Evolutionary conservation across 2,329 filamentous ascomycete species (phyloP), one percentile per base, ranked within the genome.

Genomic region (Neonectria hederae): DNA sequence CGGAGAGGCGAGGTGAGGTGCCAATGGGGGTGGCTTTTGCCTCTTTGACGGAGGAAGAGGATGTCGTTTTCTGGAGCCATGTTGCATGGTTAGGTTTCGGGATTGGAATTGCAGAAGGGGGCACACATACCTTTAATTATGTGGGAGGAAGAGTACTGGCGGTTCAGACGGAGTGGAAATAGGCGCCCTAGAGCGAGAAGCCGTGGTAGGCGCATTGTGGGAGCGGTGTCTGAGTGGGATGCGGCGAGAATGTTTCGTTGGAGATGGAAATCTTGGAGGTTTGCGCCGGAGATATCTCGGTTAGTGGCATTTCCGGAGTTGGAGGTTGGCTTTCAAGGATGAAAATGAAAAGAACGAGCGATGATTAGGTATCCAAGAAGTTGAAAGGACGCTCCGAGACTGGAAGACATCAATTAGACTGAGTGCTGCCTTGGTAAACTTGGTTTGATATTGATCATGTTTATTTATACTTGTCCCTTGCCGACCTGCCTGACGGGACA

Each of bases 41-140:
- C 79, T 38, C 77, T 76, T 52, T 82, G 80, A 49, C 78, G 77
- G 21, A 82, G 71, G 59, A 82, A 76, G 59, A 82, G 68, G 26
- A 81, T 71, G 63, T 82, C 80, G 67, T 80, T 75, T 66, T 81
- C 80, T 81, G 40, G 13, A 45, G 21, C 26, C 38, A 42, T 30
- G 43, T 7, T 26, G 10, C 17, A 35, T 35, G 59, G 55, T 67
- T 65, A 69, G 63, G 45, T 60, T 63, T 64, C 54, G 68, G 40
- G 52, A 52, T 52, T 38, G 32, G 35, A 32, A 8, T 17, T n/a
- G 22, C 30, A 17, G 43, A 17, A 14, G 5, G n/a, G 24, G 49
- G 7, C 17, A 28, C 3, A 11, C 61, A 45, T 46, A 72, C 77
- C 73, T 74, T 74, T 63, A 9, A 78, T 71, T 5, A 48, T 71